Percentiles rank a stretch among this genome's conserved stretches.
phyloP scores from a whole-genome alignment of 495 filamentous ascomycete genomes.

The Aspergillus panamensis region DNA sequence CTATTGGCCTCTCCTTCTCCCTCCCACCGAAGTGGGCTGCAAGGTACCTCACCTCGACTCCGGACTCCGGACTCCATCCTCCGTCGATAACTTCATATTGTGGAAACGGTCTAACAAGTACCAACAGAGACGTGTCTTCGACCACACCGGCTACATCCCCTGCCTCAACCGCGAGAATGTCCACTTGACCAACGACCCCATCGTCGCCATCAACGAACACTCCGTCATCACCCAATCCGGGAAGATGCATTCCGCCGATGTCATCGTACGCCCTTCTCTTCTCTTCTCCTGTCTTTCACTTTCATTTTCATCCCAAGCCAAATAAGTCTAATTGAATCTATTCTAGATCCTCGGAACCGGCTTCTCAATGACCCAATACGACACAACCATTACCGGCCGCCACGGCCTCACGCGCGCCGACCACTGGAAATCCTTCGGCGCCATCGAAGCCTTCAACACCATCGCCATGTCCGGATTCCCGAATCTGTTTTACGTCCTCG shows the following conservation, averaged over 20 bases:
- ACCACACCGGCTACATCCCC: conserved; percentile 13
- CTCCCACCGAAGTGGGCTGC: background rate
- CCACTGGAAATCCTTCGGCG: conserved; percentile 3
- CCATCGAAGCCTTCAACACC: conserved; percentile 7
- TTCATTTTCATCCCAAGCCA: background rate
- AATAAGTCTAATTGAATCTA: background rate
- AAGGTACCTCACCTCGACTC: no score
- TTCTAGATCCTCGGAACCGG: conserved; percentile 10
- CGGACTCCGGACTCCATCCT: no score
- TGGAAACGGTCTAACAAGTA: no score
- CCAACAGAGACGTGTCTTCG: conserved; percentile 22
- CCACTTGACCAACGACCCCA: conserved; percentile 15
- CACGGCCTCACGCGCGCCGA: conserved; percentile 6
- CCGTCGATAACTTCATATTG: no score
- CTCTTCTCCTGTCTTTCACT: no score
- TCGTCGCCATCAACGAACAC: conserved; percentile 7
- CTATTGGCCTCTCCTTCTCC: conserved; percentile 1
- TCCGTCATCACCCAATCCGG: conserved; percentile 19
- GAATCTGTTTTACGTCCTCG: conserved; percentile 17
- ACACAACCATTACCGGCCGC: conserved; percentile 12
- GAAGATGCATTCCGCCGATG: conserved; percentile 11
- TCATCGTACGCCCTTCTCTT: conserved; percentile 16
- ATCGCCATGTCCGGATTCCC: conserved; percentile 20
- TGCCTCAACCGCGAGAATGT: conserved; percentile 17
- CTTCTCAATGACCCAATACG: conserved; percentile 14